Evolutionary conservation across 331 rosid genomes (phyloP).

Genomic region (Dryas integrifolia): DNA sequence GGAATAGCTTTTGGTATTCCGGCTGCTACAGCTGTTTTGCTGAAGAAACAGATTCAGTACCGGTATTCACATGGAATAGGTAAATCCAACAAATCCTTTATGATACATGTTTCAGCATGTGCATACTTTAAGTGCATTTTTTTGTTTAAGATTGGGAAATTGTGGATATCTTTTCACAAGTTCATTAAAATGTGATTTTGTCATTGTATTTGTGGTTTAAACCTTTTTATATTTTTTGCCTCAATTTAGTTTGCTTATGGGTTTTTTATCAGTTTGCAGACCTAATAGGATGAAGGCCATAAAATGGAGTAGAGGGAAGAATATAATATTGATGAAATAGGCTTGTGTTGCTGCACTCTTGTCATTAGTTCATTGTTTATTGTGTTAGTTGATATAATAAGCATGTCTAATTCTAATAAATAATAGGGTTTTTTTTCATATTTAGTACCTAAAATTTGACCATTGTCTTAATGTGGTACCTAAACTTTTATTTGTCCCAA

Average conservation of each 20-base stretch:
- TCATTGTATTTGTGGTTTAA: too few relatives aligned
- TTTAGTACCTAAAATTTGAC: too few relatives aligned
- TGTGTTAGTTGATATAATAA: neutral
- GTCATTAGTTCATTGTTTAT: neutral
- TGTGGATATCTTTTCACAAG: neutral
- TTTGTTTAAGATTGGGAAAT: neutral
- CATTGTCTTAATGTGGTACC: too few relatives aligned
- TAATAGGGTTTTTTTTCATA: too few relatives aligned
- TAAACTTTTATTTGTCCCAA: too few relatives aligned
- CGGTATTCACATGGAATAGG: slow-evolving; percentile 74
- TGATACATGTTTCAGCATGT: neutral
- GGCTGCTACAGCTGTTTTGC: slow-evolving; percentile 43
- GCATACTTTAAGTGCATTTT: neutral
- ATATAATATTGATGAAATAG: neutral
- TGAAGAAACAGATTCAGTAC: slow-evolving; percentile 64
- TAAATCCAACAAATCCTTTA: slow-evolving; percentile 19
- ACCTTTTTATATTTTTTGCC: neutral
- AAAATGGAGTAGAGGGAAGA: neutral
- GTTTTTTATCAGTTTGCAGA: neutral
- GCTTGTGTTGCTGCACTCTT: neutral
- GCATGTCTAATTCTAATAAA: neutral
- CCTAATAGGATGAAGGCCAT: neutral
- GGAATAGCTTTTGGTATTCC: slow-evolving; percentile 81
- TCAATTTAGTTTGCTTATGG: neutral
- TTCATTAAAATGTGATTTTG: neutral